A percentile compares a stretch with the other conserved stretches of the same genome.
These are phyloP conservation scores for Cercospora brassicicola DNA, from an alignment of 2,329 filamentous ascomycete genomes.

Conservation along the genomic window DNA sequence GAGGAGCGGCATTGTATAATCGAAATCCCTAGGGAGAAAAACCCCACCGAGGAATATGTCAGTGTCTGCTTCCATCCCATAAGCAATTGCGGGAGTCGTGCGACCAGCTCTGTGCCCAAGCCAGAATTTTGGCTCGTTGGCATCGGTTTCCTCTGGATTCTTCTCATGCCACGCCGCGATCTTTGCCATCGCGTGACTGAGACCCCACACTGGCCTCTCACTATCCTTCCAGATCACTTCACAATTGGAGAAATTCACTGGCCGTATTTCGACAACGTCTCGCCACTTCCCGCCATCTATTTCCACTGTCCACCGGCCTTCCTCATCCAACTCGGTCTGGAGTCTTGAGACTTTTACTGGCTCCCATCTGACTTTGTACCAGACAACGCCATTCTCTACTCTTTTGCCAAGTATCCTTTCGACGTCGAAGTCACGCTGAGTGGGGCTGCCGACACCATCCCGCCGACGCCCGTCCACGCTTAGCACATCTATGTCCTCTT, in stretches of 20 bases:
- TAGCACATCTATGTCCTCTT: background rate
- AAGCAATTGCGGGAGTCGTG: background rate
- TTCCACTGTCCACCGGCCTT: background rate
- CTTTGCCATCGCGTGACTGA: background rate
- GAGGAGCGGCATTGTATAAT: slow-evolving; percentile 7
- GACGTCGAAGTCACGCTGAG: slow-evolving; percentile 8
- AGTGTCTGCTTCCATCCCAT: background rate
- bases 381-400: background rate
- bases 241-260: background rate
- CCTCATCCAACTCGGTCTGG: background rate
- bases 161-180: slow-evolving; percentile 1
- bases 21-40: background rate
- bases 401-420: background rate
- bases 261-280: background rate
- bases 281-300: background rate
- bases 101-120: background rate
- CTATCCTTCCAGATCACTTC: slow-evolving; percentile 2
- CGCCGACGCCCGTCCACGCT: background rate
- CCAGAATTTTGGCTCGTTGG: slow-evolving; percentile 7
- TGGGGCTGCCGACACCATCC: background rate
- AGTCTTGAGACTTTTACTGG: background rate
- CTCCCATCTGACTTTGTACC: background rate
- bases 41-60: background rate
- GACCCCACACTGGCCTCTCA: slow-evolving; percentile 9
- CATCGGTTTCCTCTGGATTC: background rate